Conservation (phyloP, 176 grass and related monocot genomes). For the Bolboschoenus planiculmis region DNA sequence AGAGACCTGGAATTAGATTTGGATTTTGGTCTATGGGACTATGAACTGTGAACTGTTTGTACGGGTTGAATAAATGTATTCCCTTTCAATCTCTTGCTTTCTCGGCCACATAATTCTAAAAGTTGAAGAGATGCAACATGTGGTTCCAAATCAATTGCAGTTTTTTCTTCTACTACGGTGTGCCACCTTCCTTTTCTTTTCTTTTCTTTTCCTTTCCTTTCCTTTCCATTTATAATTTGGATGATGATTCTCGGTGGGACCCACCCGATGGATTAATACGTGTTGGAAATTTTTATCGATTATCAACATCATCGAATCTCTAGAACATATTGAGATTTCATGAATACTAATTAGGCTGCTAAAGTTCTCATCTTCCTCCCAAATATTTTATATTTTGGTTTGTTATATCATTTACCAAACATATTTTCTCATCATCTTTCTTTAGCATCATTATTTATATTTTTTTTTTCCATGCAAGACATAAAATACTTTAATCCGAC, state of each 20-base stretch:
- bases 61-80: neutral
- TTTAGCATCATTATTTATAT: no score
- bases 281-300: no score
- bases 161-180: neutral
- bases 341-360: no score
- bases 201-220: neutral
- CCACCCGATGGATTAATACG: no score
- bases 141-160: neutral
- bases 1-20: neutral
- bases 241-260: neutral
- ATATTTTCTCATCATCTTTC: no score
- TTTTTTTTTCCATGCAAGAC: no score
- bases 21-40: neutral
- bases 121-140: neutral
- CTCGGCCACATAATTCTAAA: neutral
- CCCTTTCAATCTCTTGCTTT: neutral
- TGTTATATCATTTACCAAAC: no score
- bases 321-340: no score
- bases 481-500: no score
- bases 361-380: no score
- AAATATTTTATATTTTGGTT: no score
- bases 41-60: neutral
- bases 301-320: no score
- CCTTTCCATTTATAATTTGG: neutral
- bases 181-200: neutral